Conservation (phyloP, 805 yeast genomes). For the Ogataea naganishii region DNA sequence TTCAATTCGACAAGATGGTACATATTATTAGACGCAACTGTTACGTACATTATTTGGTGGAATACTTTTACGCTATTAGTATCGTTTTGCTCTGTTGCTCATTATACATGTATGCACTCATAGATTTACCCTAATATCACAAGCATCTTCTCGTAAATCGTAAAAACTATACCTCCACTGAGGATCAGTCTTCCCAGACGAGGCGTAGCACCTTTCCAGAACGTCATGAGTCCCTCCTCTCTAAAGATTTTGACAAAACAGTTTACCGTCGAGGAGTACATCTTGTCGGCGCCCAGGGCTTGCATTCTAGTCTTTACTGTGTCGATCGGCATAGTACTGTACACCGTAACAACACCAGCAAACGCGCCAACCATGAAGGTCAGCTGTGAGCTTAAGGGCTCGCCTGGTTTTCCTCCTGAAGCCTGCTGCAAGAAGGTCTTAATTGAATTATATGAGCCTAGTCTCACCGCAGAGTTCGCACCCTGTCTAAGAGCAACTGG, state of each 20-base stretch:
- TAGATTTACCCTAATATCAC: constrained; percentile 35
- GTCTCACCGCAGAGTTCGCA: constrained; percentile 87
- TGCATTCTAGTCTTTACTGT: constrained; percentile 98
- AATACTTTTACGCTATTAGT: no score
- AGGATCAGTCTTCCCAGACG: constrained; percentile 84
- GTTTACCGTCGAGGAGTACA: constrained; percentile 67
- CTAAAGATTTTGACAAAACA: constrained; percentile 75
- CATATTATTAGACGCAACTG: no score
- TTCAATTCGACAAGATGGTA: no score
- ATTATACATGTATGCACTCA: no score
- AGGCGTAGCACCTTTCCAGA: constrained; percentile 99
- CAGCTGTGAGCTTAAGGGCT: constrained; percentile 67
- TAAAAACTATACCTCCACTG: constrained; percentile 96
- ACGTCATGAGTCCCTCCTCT: constrained; percentile 83
- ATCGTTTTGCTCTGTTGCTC: no score
- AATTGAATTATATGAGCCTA: constrained; percentile 87
- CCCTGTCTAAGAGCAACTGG: constrained; percentile 97
- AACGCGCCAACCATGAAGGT: constrained; percentile 88
- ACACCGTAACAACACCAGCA: constrained; percentile 85
- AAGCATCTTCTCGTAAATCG: constrained; percentile 88
- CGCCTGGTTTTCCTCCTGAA: constrained; percentile 53
- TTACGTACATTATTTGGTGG: no score
- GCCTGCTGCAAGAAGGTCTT: constrained; percentile 70
- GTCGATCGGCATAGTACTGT: constrained; percentile 91
- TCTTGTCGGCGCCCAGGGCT: constrained; percentile 66